A percentile compares a stretch with the other conserved stretches of the same genome.
Conservation (phyloP, 768 basidiomycete genomes). For the Collybia nuda region DNA sequence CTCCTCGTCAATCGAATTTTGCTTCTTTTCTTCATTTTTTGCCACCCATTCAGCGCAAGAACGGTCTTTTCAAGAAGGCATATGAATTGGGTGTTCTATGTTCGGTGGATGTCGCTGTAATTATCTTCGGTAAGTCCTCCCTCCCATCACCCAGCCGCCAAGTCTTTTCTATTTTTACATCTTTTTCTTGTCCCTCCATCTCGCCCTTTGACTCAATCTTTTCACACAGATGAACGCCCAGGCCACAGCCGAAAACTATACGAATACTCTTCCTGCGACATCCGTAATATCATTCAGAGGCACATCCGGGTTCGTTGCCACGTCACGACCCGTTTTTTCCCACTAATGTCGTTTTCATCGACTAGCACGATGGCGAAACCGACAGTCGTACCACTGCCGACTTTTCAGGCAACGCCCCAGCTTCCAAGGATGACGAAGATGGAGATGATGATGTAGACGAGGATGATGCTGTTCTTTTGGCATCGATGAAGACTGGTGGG, state of each 20-base stretch:
- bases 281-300: not conserved
- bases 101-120: constrained; percentile 13
- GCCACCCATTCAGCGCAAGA: constrained; percentile 6
- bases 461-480: not conserved
- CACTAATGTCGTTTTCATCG: too few relatives aligned
- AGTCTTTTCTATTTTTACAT: constrained; percentile 1
- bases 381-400: not conserved
- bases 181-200: not conserved
- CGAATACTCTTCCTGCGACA: constrained; percentile 4
- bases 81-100: constrained; percentile 16
- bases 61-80: constrained; percentile 15
- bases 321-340: not conserved
- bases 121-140: constrained; percentile 11
- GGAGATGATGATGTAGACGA: constrained; percentile 3
- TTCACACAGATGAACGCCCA: constrained; percentile 1
- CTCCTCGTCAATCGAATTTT: not conserved
- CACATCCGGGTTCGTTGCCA: not conserved
- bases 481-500: not conserved
- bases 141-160: not conserved
- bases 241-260: constrained; percentile 1
- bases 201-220: not conserved
- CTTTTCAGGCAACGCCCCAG: not conserved
- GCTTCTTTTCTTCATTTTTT: not conserved
- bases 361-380: not conserved
- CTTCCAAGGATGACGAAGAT: constrained; percentile 1